A percentile compares a stretch with the other conserved stretches of the same genome.
These are phyloP conservation scores for Mycena capillaripes DNA, from an alignment of 768 basidiomycete species.

Conservation along the genomic window DNA sequence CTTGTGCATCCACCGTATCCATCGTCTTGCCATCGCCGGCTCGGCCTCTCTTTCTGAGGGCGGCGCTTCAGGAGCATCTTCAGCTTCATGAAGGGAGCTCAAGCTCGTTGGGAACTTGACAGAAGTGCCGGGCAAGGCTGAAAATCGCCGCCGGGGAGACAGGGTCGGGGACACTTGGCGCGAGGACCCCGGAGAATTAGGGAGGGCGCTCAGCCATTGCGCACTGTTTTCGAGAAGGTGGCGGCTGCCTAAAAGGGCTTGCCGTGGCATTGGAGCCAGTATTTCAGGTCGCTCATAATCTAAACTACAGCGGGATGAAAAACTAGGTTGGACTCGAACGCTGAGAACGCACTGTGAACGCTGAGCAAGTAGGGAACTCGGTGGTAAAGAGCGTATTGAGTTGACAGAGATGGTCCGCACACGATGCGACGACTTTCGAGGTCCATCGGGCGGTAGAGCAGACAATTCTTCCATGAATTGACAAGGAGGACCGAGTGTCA, in stretches of 20 bases:
- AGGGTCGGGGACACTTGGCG: constrained; percentile 32
- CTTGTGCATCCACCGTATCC: constrained; percentile 88
- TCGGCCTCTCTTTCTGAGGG: constrained; percentile 40
- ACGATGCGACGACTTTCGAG: constrained; percentile 45
- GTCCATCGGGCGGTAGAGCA: constrained; percentile 53
- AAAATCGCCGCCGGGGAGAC: constrained; percentile 26
- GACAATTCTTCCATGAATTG: constrained; percentile 55
- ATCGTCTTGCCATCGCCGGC: constrained; percentile 65
- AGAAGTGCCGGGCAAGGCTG: constrained; percentile 18
- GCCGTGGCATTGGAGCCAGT: constrained; percentile 35
- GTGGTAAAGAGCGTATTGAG: constrained; percentile 34
- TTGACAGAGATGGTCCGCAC: constrained; percentile 49
- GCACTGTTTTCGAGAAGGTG: constrained; percentile 33
- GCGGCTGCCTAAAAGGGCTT: constrained; percentile 12
- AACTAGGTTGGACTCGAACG: neutral
- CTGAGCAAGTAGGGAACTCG: neutral
- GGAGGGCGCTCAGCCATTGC: constrained; percentile 19
- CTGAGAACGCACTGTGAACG: constrained; percentile 27
- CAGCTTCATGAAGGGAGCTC: constrained; percentile 30
- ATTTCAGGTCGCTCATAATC: constrained; percentile 36
- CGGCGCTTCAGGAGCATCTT: constrained; percentile 14
- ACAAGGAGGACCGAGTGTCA: neutral
- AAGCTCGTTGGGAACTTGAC: constrained; percentile 28
- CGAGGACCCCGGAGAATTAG: constrained; percentile 27
- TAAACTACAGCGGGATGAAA: constrained; percentile 2